A percentile compares a stretch with the other conserved stretches of the same genome.
Conservation (phyloP, 2,329 filamentous ascomycete species). For the Thielaviopsis ethacetica region DNA sequence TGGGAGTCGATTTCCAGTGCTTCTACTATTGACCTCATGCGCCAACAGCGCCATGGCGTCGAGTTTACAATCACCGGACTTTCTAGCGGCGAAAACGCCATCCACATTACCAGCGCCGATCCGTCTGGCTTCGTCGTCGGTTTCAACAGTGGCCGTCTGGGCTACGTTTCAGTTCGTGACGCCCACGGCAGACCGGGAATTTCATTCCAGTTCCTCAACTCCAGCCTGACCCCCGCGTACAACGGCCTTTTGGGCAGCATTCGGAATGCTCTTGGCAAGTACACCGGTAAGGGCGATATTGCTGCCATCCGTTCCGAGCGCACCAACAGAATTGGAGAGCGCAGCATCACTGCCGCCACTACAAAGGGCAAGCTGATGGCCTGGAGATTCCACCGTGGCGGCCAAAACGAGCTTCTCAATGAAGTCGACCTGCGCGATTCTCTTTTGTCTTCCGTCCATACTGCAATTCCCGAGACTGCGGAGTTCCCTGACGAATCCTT, state of each 20-base stretch:
- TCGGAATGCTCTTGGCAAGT: slow-evolving; percentile 55
- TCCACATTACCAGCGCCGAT: slow-evolving; percentile 67
- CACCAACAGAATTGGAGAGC: slow-evolving; percentile 60
- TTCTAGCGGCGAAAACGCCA: slow-evolving; percentile 61
- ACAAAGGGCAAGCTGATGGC: slow-evolving; percentile 61
- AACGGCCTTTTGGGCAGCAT: slow-evolving; percentile 68
- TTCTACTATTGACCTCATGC: slow-evolving; percentile 66
- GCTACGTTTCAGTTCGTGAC: slow-evolving; percentile 75
- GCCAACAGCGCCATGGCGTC: slow-evolving; percentile 64
- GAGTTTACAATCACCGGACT: slow-evolving; percentile 60
- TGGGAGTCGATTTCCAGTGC: slow-evolving; percentile 92
- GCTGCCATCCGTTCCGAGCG: slow-evolving; percentile 63
- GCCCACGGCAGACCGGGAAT: slow-evolving; percentile 72
- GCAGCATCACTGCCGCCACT: slow-evolving; percentile 67
- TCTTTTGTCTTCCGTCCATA: slow-evolving; percentile 45
- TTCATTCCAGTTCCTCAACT: slow-evolving; percentile 59
- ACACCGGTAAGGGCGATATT: slow-evolving; percentile 58
- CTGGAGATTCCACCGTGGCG: slow-evolving; percentile 81
- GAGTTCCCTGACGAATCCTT: slow-evolving; percentile 41
- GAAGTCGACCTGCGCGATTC: slow-evolving; percentile 54
- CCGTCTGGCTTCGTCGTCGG: slow-evolving; percentile 70
- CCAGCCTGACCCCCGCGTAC: slow-evolving; percentile 35
- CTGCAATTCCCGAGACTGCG: slow-evolving; percentile 31
- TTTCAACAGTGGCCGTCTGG: slow-evolving; percentile 72
- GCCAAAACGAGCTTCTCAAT: slow-evolving; percentile 57